Base-by-base conservation (phyloP, 306 rosid genomes). In the Cercis canadensis region DNA sequence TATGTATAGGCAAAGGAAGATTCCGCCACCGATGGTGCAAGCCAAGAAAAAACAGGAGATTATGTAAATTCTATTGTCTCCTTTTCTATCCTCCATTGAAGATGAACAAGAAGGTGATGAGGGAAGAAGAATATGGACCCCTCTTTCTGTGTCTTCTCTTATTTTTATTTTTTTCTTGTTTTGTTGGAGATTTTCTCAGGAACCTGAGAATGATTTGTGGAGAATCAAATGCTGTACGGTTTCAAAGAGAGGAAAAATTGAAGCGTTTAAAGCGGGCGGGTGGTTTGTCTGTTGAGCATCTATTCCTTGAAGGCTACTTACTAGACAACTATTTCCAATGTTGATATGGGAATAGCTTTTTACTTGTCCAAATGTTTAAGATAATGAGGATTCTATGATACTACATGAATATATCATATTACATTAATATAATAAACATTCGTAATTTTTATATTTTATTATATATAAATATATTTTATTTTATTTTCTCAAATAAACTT, bases 21-120 rank as follows among this genome's bases (percentile, higher is more conserved):
- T 9, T 12, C 90, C 97, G 8, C 98, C 98, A 0, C 74, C 36
- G 49, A 83, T 49, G 21, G 85, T 77, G 78, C 89, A 92, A 59
- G 68, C 11, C 64, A 88, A 82, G 80, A 92, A 85, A 10, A 90
- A 8, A 1, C 13, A 61, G 0, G 84, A 80, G 81, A 88, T 68
- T 36, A 86, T 1, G 47, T 84, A 77, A 65, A 90, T 52, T 85
- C 87, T 85, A 59, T 60, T 63, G 56, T 90, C 98, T 62, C 84
- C 84, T 74, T 85, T 75, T 81, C 88, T 86, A 65, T 75, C 81
- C 69, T 77, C 98, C 98, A 92, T 92, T 57, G 81, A 78, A 69
- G 29, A 59, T 24, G 85, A 75, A 72, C 52, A 67, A 8, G 16
- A 29, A 13, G 64, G 29, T 19, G 44, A 39, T n/a, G 51, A 19